These are phyloP conservation scores for Neoboletus brunneissimus DNA, from an alignment of 768 basidiomycete species.

Conservation along the genomic window DNA sequence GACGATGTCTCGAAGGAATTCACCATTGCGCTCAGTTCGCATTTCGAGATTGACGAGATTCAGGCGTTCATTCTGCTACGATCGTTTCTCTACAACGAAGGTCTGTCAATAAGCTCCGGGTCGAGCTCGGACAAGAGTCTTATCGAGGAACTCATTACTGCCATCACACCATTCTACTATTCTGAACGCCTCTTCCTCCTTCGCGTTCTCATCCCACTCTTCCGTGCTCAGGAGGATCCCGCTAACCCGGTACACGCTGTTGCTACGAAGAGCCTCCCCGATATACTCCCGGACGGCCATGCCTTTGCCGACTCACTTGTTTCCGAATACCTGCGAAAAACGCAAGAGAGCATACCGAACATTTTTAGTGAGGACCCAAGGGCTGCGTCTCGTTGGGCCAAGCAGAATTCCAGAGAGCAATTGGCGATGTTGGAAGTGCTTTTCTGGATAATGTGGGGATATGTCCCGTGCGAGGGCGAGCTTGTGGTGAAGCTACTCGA, in stretches of 20 bases:
- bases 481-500: constrained; percentile 63
- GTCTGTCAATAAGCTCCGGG: constrained; percentile 51
- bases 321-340: constrained; percentile 54
- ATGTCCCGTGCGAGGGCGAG: constrained; percentile 60
- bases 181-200: constrained; percentile 73
- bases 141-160: constrained; percentile 45
- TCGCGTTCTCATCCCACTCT: constrained; percentile 69
- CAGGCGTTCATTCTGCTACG: constrained; percentile 73
- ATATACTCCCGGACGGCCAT: constrained; percentile 61
- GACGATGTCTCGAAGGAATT: constrained; percentile 71
- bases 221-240: constrained; percentile 64
- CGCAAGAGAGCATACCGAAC: constrained; percentile 46
- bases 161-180: constrained; percentile 78
- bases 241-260: constrained; percentile 52
- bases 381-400: constrained; percentile 63
- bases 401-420: constrained; percentile 76
- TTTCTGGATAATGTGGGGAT: constrained; percentile 87
- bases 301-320: constrained; percentile 63
- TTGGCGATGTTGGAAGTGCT: constrained; percentile 78
- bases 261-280: constrained; percentile 52
- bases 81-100: constrained; percentile 77
- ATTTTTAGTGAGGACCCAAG: constrained; percentile 49
- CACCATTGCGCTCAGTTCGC: constrained; percentile 66
- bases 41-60: constrained; percentile 76
- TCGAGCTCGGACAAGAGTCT: constrained; percentile 40